A percentile compares a stretch with the other conserved stretches of the same genome.
Conservation (phyloP, 345 rosid genomes). For the Pistacia integerrima region DNA sequence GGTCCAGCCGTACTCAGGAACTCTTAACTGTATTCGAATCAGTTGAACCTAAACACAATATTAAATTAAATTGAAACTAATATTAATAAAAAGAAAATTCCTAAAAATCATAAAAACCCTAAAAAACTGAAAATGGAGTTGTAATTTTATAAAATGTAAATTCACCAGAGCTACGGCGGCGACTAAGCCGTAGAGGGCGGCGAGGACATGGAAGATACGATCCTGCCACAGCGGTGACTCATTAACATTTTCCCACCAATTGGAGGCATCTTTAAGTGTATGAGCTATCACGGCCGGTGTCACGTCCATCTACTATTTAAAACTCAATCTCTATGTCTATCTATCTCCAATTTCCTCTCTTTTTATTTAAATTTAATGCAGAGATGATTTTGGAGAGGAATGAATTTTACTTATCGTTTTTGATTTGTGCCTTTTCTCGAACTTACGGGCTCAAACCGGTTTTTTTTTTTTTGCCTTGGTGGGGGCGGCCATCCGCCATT, state of each 20-base stretch:
- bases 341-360: background rate
- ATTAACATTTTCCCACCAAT: conserved; percentile 76
- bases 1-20: conserved; percentile 97
- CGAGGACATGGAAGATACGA: conserved; percentile 71
- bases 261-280: conserved; percentile 50
- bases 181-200: conserved; percentile 69
- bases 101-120: background rate
- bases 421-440: no score
- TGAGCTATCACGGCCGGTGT: conserved; percentile 39
- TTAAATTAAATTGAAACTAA: background rate
- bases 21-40: conserved; percentile 81
- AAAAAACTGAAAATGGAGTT: no score
- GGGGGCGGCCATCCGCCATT: no score
- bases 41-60: conserved; percentile 62
- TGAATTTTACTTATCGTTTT: no score
- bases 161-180: conserved; percentile 70
- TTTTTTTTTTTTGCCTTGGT: no score
- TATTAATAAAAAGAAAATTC: background rate
- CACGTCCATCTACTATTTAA: conserved; percentile 4
- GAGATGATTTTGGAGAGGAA: no score
- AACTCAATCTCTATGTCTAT: background rate
- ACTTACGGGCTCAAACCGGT: no score
- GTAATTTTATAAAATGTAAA: no score
- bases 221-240: conserved; percentile 79
- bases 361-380: no score